Base-by-base conservation (phyloP, 768 basidiomycete species). In the Lentinula boryana region DNA sequence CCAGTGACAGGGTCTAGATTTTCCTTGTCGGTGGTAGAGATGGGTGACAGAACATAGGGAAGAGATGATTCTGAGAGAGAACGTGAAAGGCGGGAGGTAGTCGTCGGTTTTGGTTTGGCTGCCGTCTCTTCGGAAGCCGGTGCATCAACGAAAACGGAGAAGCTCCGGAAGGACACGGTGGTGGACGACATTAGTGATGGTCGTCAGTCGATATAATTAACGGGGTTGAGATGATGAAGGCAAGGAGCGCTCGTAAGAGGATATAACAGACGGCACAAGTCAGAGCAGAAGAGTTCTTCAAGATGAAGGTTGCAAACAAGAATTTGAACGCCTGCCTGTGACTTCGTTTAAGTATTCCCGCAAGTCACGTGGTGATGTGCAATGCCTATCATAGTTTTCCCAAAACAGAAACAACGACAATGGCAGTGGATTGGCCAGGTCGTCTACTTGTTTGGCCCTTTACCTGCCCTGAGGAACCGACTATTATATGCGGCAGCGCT, bases 1-100 rank as follows among this genome's bases (percentile, higher is more conserved):
- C 90, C 90, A 3, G 90, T 91, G 66, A 86, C 63, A 49, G 90
- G 90, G 70, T 91, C 80, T 48, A 86, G 76, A 69, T 92, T 92
- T 74, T 92, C 90, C 78, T 92, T 92, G 76, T 91, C 88, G 43
- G 76, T 66, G 40, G 77, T 71, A 9, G 73, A 70, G 27, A 72
- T 70, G 4, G 76, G 71, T 62, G 75, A 72, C 59, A 73, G 68
- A 56, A 44, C 63, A 63, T n/a, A 65, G 62, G 36, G 61, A 63
- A 58, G 61, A 62, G 60, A 60, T 60, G 74, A 74, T 59, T 71
- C 72, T 16, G 72, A 67, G 53, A 60, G 60, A 55, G 74, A 70
- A 12, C 56, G 71, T 62, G 61, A 68, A 62, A 40, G 70, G 63
- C 62, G 67, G 62, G 60, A 70, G 53, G 54, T 70, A 54, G 61